Evolutionary conservation across 345 rosid species (phyloP).

Genomic region (Pistacia integerrima): DNA sequence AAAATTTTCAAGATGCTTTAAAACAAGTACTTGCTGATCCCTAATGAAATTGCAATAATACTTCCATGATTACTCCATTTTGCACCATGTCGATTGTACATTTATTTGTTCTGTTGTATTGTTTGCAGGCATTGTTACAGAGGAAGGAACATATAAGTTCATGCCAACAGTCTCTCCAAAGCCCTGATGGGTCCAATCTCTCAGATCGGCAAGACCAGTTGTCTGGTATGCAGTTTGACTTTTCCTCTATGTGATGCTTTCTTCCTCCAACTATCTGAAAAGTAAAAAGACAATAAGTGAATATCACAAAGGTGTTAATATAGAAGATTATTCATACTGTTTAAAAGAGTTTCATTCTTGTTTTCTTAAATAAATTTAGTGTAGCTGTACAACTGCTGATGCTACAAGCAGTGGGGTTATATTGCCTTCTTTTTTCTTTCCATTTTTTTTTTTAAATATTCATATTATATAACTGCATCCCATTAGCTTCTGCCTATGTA

Average conservation of each 20-base stretch:
- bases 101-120: background rate
- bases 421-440: background rate
- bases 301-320: background rate
- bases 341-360: background rate
- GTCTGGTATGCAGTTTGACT: conserved; percentile 18
- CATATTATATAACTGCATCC: background rate
- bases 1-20: conserved; percentile 20
- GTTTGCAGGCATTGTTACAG: conserved; percentile 12
- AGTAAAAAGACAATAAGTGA: background rate
- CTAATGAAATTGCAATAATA: background rate
- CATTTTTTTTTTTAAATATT: background rate
- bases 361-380: background rate
- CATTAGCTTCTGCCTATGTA: background rate
- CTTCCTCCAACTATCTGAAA: background rate
- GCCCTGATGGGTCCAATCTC: conserved; percentile 13
- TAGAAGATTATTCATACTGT: background rate
- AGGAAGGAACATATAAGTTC: conserved; percentile 22
- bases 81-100: background rate
- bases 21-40: conserved; percentile 17
- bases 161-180: background rate
- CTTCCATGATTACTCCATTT: background rate
- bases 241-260: background rate
- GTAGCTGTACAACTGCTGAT: background rate
- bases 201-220: conserved; percentile 20
- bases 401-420: background rate